phyloP scores from a whole-genome alignment of 441 rosid genomes.

The Erodium texanum region DNA sequence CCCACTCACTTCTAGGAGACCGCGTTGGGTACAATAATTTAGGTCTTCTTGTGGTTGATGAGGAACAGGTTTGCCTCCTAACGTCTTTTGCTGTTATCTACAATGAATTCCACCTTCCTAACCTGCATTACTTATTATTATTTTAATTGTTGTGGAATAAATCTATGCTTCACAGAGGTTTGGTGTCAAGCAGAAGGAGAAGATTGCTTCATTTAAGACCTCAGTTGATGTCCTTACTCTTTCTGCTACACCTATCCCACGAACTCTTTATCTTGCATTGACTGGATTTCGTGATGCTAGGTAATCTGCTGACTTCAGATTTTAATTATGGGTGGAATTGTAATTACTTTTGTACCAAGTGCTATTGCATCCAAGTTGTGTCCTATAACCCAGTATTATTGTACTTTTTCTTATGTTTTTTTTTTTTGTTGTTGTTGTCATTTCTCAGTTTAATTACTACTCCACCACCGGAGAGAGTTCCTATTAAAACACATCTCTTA shows the following conservation, averaged over 20 bases:
- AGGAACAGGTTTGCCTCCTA: constrained; percentile 74
- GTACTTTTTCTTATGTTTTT: constrained; percentile 12
- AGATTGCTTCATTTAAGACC: constrained; percentile 90
- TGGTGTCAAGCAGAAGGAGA: constrained; percentile 98
- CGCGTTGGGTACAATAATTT: constrained; percentile 85
- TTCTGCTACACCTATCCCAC: constrained; percentile 97
- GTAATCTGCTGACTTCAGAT: constrained; percentile 31
- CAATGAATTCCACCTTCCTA: constrained; percentile 16
- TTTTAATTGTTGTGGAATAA: constrained; percentile 22
- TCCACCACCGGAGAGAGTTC: constrained; percentile 98
- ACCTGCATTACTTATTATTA: background rate
- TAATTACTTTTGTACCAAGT: constrained; percentile 5
- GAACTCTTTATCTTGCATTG: constrained; percentile 89
- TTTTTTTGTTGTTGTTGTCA: too few relatives aligned
- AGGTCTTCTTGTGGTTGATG: constrained; percentile 97
- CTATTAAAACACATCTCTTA: constrained; percentile 82
- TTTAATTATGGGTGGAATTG: constrained; percentile 8
- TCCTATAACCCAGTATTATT: constrained; percentile 12
- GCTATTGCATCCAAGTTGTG: background rate
- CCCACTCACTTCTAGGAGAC: constrained; percentile 94
- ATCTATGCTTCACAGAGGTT: constrained; percentile 57
- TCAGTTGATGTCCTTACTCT: constrained; percentile 95
- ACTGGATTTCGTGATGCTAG: constrained; percentile 99
- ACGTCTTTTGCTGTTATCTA: constrained; percentile 14
- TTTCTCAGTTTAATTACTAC: constrained; percentile 79